These are phyloP conservation scores for Calvatia gigantea DNA, from an alignment of 768 basidiomycete genomes.

Conservation along the genomic window DNA sequence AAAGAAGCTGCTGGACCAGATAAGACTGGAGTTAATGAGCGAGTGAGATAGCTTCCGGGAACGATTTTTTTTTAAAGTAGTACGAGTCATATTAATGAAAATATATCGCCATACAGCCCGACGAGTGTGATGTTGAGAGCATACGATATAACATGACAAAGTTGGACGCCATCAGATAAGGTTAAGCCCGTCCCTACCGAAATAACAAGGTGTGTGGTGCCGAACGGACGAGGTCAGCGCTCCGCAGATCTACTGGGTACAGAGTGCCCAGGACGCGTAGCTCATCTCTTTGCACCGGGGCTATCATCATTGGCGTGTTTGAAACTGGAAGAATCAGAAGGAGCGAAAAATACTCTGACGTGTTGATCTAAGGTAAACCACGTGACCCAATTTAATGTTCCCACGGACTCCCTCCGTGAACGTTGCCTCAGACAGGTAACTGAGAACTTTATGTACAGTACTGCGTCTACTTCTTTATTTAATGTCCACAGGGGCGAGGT, in stretches of 20 bases:
- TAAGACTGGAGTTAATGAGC: background rate
- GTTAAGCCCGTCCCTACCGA: constrained; percentile 11
- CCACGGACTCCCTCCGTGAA: no score
- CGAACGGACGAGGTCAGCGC: constrained; percentile 14
- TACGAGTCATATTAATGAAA: no score
- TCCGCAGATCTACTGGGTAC: background rate
- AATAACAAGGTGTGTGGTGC: constrained; percentile 13
- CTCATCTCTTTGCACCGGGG: constrained; percentile 11
- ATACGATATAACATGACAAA: background rate
- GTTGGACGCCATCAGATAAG: constrained; percentile 10
- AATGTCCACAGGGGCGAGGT: no score
- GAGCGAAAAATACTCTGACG: background rate
- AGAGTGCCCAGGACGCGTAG: background rate
- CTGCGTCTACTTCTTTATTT: no score
- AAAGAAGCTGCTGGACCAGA: background rate
- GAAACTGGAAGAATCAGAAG: constrained; percentile 12
- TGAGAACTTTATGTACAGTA: no score
- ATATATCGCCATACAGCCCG: no score
- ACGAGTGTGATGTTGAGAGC: no score
- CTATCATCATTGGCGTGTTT: constrained; percentile 14
- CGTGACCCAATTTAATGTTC: background rate
- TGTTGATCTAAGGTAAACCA: background rate
- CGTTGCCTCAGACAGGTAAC: no score
- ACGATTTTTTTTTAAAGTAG: no score
- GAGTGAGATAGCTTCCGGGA: no score